A percentile compares a stretch with the other conserved stretches of the same genome.
These are phyloP conservation scores for Daldinia concentrica DNA, from an alignment of 495 filamentous ascomycete species.

Conservation along the genomic window DNA sequence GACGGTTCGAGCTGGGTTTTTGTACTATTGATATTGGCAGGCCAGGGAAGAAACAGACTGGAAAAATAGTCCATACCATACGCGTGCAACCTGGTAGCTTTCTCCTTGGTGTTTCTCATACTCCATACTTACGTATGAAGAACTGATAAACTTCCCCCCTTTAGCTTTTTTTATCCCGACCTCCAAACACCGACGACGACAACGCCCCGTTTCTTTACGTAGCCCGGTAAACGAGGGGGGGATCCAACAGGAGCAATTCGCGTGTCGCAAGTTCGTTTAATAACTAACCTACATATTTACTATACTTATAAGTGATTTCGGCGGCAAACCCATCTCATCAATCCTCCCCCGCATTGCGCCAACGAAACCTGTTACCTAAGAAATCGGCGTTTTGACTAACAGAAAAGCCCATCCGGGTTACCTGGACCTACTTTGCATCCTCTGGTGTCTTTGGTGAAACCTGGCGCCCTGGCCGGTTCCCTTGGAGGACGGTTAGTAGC, in stretches of 20 bases:
- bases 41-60: conserved; percentile 4
- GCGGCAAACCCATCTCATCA: conserved; percentile 42
- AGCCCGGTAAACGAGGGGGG: conserved; percentile 15
- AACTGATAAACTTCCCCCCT: conserved; percentile 11
- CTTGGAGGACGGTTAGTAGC: conserved; percentile 10
- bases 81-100: conserved; percentile 36
- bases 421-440: conserved; percentile 21
- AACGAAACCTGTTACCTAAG: conserved; percentile 60
- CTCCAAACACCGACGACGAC: conserved; percentile 11
- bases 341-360: conserved; percentile 57
- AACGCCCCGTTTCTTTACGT: conserved; percentile 19
- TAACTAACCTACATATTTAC: background rate
- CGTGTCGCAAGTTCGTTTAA: conserved; percentile 9
- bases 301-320: conserved; percentile 9
- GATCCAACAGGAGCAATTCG: conserved; percentile 9
- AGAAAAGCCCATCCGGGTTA: conserved; percentile 49
- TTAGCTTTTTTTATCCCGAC: conserved; percentile 1
- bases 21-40: conserved; percentile 33
- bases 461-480: conserved; percentile 16
- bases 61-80: background rate
- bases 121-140: conserved; percentile 35
- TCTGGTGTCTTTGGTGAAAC: conserved; percentile 29
- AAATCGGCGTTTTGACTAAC: conserved; percentile 58
- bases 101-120: conserved; percentile 37
- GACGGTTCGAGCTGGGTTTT: conserved; percentile 6